Percentiles rank a stretch among this genome's conserved stretches.
Conservation (phyloP, 2,329 filamentous ascomycete species). For the Aureobasidium sp. region DNA sequence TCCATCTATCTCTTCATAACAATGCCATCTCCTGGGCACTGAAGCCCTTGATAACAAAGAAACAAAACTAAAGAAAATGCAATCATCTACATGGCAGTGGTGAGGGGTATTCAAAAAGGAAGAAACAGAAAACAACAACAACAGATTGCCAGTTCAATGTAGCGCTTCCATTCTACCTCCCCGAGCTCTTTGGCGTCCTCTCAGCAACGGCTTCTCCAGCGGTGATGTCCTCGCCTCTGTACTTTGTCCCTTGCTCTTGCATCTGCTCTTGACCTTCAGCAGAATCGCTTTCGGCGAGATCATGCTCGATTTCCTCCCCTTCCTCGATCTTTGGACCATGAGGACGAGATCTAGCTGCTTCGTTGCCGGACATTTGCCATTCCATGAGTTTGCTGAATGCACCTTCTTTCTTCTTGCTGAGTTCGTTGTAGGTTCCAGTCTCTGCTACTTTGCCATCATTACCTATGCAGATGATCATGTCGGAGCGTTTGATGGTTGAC, state of each 20-base stretch:
- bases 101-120: background rate
- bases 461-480: constrained; percentile 86
- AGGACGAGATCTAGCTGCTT: constrained; percentile 32
- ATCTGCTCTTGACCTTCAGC: constrained; percentile 7
- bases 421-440: constrained; percentile 71
- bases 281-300: background rate
- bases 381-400: constrained; percentile 96
- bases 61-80: background rate
- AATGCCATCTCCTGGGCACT: background rate
- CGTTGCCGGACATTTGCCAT: constrained; percentile 91
- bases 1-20: background rate
- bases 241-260: constrained; percentile 5
- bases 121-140: background rate
- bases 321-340: constrained; percentile 16
- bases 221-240: constrained; percentile 15
- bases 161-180: background rate
- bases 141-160: background rate
- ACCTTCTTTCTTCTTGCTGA: constrained; percentile 65
- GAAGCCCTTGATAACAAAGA: background rate
- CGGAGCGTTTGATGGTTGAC: constrained; percentile 91
- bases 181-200: background rate
- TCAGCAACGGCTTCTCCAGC: constrained; percentile 11
- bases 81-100: background rate
- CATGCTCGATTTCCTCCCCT: constrained; percentile 12
- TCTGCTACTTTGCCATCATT: constrained; percentile 84